Base-by-base conservation (phyloP, 1,284 basidiomycete genomes). In the Testicularia cyperi region DNA sequence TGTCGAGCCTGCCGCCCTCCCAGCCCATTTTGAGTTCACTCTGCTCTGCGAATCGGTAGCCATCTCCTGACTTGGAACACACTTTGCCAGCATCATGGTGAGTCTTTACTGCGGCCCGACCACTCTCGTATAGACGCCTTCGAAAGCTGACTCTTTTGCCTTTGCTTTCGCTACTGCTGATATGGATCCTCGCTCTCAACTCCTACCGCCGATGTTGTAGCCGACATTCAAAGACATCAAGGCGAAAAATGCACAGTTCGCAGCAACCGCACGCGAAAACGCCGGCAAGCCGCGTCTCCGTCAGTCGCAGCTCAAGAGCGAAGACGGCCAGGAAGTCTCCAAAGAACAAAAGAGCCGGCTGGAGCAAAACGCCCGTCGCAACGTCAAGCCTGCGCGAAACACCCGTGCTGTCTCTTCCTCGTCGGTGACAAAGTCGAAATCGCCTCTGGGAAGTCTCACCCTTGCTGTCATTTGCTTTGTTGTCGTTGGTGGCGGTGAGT, bases 401-500 rank as follows among this genome's bases (percentile, higher is more conserved):
- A 47, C 51, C 15, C 29, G 47, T 4, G 5, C n/a, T 2, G 7
- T n/a, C n/a, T n/a, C 27, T 7, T 19, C 19, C 18, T 22, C n/a
- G 15, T 20, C 27, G 14, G 8, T 41, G 18, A 38, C 21, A 35
- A 41, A 38, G 16, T 52, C 47, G 30, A 45, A 34, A 19, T 7
- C 41, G 8, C 13, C 13, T 8, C 28, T 47, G 4, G 24, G 38
- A 12, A 41, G 7, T 14, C 21, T 16, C 14, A 53, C 58, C 2
- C 42, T 66, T 0, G 48, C 22, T 0, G 20, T 66, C 23, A 49
- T 66, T 9, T 33, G 40, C 21, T 66, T 66, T 36, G 63, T 66
- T 14, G 63, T 66, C 18, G 32, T 53, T 22, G 63, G 63, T 4
- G 63, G 63, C 3, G 58, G 63, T 66, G 38, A 57, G 58, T 63